Base-by-base conservation (phyloP, 2,329 filamentous ascomycete genomes). In the Colletotrichum sp. region DNA sequence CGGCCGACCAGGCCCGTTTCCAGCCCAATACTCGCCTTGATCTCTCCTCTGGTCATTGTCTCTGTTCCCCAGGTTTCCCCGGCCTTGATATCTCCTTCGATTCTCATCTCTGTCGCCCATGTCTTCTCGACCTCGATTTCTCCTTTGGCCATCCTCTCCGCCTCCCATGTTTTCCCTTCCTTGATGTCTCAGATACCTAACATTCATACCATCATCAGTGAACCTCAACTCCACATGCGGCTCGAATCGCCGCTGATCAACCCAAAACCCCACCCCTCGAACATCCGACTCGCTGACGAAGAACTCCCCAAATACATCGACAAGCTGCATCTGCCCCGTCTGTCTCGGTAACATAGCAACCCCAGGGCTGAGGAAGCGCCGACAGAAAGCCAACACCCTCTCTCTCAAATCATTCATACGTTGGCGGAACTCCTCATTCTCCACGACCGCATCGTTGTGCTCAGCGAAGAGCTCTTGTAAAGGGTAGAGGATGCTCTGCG, bases 301-400 rank as follows among this genome's bases (percentile, higher is more conserved):
- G 49, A 30, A 68, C 1, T 32, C 28, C 15, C 3, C 16, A 0
- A 9, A 59, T n/a, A 18, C 32, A 13, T 44, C 52, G 0, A 30
- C 12, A 24, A 69, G 21, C 32, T 69, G 66, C 21, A 69, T 52
- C 44, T 52, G 44, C 44, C 44, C 44, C 0, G 44, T 52, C 44
- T 52, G 44, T 52, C 44, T 52, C 44, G 44, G 44, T 0, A 52
- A 13, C 44, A 52, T 13, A 21, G 44, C 44, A 5, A 52, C 44
- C 10, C n/a, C 44, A 21, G 44, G 44, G 2, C 44, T 52, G 12
- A 52, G 44, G 3, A 21, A 52, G 0, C 44, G 44, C 44, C 3
- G 4, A 21, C n/a, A 52, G 12, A 52, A 52, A 0, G 0, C 28
- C 0, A 55, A 0, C 0, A 68, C 32, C 10, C 36, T 24, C 15